Percentiles rank a stretch among this genome's conserved stretches.
These are phyloP conservation scores for Candida rishiriensis DNA, from an alignment of 805 yeast genomes.

Conservation along the genomic window DNA sequence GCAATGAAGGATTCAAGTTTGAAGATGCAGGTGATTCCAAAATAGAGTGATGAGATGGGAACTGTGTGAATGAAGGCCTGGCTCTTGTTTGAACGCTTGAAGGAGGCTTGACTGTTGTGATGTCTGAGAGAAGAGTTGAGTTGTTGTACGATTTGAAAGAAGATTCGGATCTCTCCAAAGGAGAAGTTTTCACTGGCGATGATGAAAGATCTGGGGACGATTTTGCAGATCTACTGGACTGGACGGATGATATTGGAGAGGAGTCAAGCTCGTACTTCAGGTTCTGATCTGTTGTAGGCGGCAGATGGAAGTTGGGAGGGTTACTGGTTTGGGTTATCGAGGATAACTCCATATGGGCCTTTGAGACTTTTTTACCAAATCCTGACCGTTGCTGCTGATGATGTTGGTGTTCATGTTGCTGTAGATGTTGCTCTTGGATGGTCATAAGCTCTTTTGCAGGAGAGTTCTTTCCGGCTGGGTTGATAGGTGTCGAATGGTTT, in stretches of 20 bases:
- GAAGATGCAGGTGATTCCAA: constrained; percentile 10
- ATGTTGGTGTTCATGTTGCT: too few species aligned
- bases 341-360: constrained; percentile 20
- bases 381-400: too few species aligned
- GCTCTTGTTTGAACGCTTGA: not conserved
- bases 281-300: not conserved
- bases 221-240: constrained; percentile 8
- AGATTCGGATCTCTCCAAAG: constrained; percentile 13
- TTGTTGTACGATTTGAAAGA: constrained; percentile 7
- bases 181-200: constrained; percentile 29
- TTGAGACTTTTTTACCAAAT: constrained; percentile 8
- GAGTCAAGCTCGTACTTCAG: constrained; percentile 6
- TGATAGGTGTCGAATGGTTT: constrained; percentile 9
- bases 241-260: constrained; percentile 15
- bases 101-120: not conserved
- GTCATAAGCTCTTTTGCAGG: constrained; percentile 5
- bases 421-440: constrained; percentile 2
- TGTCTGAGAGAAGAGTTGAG: not conserved
- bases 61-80: constrained; percentile 4
- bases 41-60: constrained; percentile 12
- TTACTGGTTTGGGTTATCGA: constrained; percentile 13
- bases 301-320: not conserved
- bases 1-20: constrained; percentile 22
- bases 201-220: constrained; percentile 18
- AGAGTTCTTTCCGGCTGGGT: constrained; percentile 1